Evolutionary conservation across 2,329 filamentous ascomycete species (phyloP).

Genomic region (Sporothrix mexicana): DNA sequence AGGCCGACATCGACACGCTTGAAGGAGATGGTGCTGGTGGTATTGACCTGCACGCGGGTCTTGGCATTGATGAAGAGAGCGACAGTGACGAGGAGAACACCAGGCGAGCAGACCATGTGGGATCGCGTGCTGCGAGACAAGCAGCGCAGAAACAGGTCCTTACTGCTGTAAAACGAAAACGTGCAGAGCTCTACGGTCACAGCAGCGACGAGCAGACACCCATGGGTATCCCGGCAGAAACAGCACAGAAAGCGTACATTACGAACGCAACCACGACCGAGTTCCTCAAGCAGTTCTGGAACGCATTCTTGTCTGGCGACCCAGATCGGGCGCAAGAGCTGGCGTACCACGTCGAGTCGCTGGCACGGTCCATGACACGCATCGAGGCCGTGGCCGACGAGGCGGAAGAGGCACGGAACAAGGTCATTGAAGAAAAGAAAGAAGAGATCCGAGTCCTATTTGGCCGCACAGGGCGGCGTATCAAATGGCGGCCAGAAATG

Average conservation of each 20-base stretch:
- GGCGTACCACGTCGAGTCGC: conserved; percentile 79
- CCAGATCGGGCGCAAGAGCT: conserved; percentile 80
- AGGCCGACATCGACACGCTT: conserved; percentile 64
- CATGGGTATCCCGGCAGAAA: conserved; percentile 62
- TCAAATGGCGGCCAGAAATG: conserved; percentile 69
- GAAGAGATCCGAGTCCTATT: conserved; percentile 73
- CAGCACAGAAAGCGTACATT: conserved; percentile 64
- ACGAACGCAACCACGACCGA: conserved; percentile 94
- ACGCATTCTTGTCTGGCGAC: conserved; percentile 87
- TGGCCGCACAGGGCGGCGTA: conserved; percentile 74
- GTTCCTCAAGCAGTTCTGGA: conserved; percentile 98
- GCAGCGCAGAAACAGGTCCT: conserved; percentile 71
- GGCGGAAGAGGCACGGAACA: conserved; percentile 75
- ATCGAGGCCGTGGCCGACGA: conserved; percentile 81
- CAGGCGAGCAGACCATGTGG: conserved; percentile 58
- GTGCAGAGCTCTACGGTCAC: conserved; percentile 62
- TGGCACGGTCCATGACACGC: conserved; percentile 76
- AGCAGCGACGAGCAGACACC: conserved; percentile 54
- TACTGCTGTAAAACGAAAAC: conserved; percentile 66
- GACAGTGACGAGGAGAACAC: conserved; percentile 65
- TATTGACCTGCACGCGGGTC: conserved; percentile 65
- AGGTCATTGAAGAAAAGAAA: conserved; percentile 69
- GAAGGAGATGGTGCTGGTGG: conserved; percentile 56
- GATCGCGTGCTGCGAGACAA: conserved; percentile 70
- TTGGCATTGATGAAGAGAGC: conserved; percentile 73